Conservation (phyloP, 371 early-diverging fungal species). For the Rhizopus arrhizus region DNA sequence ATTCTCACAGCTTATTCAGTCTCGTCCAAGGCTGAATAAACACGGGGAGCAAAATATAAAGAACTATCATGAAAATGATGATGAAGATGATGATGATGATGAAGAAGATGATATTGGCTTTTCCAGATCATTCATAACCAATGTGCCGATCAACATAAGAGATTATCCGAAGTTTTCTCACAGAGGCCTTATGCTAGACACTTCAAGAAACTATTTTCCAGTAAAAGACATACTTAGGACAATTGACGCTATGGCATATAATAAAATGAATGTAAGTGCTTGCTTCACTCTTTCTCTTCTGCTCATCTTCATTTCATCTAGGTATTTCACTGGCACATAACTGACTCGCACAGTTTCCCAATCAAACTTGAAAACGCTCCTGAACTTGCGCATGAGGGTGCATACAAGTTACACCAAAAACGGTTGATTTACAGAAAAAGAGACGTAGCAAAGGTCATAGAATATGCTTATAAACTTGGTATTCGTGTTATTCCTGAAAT, state of each 20-base stretch:
- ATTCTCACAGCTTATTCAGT: conserved; percentile 69
- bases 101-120: neutral
- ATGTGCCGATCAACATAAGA: conserved; percentile 64
- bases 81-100: conserved; percentile 27
- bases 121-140: conserved; percentile 40
- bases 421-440: conserved; percentile 61
- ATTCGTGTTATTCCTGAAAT: conserved; percentile 74
- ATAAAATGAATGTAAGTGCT: conserved; percentile 56
- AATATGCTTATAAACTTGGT: conserved; percentile 60
- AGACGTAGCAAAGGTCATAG: conserved; percentile 62
- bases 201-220: conserved; percentile 77
- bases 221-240: conserved; percentile 59
- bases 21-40: conserved; percentile 17
- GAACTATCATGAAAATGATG: conserved; percentile 16
- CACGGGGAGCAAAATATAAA: neutral
- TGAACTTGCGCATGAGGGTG: conserved; percentile 54
- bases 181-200: conserved; percentile 78
- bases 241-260: conserved; percentile 58
- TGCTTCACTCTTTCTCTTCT: no score
- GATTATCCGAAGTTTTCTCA: conserved; percentile 74
- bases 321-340: conserved; percentile 80
- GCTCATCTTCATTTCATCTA: conserved; percentile 13
- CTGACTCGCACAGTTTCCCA: conserved; percentile 74
- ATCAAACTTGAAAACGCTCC: conserved; percentile 52
- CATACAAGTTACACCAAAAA: conserved; percentile 44